A percentile compares a stretch with the other conserved stretches of the same genome.
Evolutionary conservation across 805 yeast genomes (phyloP).

Genomic region (Lipomyces sp.): DNA sequence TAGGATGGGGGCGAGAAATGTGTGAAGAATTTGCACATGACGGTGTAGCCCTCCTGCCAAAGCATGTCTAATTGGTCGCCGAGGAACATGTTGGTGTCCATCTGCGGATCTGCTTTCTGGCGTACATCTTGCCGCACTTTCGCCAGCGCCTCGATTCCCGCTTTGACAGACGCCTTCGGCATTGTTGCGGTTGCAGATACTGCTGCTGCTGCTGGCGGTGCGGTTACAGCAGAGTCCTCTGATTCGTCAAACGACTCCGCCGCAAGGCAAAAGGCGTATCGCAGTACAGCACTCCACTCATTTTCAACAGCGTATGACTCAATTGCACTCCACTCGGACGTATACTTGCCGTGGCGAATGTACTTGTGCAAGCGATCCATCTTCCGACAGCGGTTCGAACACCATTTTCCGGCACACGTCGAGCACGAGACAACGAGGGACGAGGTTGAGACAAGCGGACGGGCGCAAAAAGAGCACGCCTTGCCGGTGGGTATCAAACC

Average conservation of each 20-base stretch:
- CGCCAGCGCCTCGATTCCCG: conserved; percentile 59
- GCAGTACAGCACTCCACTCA: conserved; percentile 66
- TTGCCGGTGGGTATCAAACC: conserved; percentile 56
- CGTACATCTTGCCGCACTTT: conserved; percentile 64
- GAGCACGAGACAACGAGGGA: conserved; percentile 57
- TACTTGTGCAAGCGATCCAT: conserved; percentile 51
- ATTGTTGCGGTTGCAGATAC: conserved; percentile 28
- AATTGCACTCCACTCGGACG: conserved; percentile 51
- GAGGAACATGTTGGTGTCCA: conserved; percentile 48
- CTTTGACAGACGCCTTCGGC: conserved; percentile 35
- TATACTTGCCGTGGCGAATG: conserved; percentile 53
- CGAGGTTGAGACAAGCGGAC: conserved; percentile 42
- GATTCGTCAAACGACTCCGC: conserved; percentile 3
- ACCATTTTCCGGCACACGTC: conserved; percentile 67
- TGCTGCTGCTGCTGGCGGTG: too few species aligned
- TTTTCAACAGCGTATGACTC: conserved; percentile 61
- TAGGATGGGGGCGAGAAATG: conserved; percentile 38
- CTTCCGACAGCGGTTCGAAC: conserved; percentile 59
- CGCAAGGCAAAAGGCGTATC: conserved; percentile 53
- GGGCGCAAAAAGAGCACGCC: conserved; percentile 73
- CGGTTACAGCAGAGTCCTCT: too few species aligned
- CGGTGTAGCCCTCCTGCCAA: conserved; percentile 57
- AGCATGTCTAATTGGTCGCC: conserved; percentile 54
- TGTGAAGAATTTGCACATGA: conserved; percentile 49
- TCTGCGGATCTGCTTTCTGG: conserved; percentile 52